Conservation (phyloP, 257 asterid species). For the Craterostigma plantagineum region DNA sequence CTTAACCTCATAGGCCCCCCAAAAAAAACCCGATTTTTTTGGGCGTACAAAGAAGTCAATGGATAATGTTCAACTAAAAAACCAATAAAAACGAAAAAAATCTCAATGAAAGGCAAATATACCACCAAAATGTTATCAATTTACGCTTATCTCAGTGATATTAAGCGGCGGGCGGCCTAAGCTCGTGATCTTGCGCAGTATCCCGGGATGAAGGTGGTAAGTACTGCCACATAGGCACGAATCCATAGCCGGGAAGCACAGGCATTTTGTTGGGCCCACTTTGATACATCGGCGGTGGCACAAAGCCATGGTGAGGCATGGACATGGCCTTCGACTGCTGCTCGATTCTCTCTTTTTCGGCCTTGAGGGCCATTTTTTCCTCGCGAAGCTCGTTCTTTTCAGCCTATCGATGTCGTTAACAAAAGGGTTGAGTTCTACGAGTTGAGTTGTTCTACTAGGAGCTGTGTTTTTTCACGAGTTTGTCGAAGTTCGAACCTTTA, state of each 20-base stretch:
- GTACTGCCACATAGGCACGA: slow-evolving; percentile 82
- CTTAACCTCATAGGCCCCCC: no score
- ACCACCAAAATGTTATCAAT: no score
- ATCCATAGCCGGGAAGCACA: slow-evolving; percentile 50
- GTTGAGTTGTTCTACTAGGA: background rate
- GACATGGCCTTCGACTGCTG: slow-evolving; percentile 42
- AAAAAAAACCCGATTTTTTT: no score
- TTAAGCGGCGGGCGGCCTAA: slow-evolving; percentile 89
- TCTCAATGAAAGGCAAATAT: no score
- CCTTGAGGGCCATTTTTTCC: slow-evolving; percentile 55
- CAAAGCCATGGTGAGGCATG: slow-evolving; percentile 38
- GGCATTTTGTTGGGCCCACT: slow-evolving; percentile 47
- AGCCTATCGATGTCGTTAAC: slow-evolving; percentile 18
- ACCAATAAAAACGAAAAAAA: no score
- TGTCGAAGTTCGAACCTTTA: slow-evolving; percentile 35
- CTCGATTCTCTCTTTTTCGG: slow-evolving; percentile 64
- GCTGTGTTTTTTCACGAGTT: background rate
- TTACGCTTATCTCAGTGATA: no score
- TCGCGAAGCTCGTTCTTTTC: slow-evolving; percentile 81
- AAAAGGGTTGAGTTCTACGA: background rate
- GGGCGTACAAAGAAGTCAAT: no score
- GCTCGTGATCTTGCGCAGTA: slow-evolving; percentile 62
- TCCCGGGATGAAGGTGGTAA: slow-evolving; percentile 48
- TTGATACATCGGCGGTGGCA: slow-evolving; percentile 50
- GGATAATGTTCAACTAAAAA: no score